A percentile compares a stretch with the other conserved stretches of the same genome.
phyloP scores from a whole-genome alignment of 2,329 filamentous ascomycete species.

The Verticillium nubilum region DNA sequence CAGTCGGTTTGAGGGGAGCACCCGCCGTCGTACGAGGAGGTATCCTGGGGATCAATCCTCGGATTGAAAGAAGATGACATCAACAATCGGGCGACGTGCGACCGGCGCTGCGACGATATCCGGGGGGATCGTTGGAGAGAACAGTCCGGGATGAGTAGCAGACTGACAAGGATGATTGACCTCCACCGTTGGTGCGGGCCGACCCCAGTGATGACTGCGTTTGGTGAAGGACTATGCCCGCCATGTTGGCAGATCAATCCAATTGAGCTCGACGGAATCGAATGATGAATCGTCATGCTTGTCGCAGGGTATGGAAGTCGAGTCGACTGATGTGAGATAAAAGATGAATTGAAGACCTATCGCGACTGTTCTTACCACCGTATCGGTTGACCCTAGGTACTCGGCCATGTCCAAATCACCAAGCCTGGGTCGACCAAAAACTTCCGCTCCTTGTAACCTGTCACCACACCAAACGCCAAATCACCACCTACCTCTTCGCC shows the following conservation, averaged over 20 bases:
- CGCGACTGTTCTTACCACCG: not conserved
- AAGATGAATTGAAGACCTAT: not conserved
- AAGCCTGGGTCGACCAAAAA: not conserved
- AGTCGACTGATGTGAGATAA: not conserved
- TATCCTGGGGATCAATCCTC: not conserved
- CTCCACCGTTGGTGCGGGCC: too few relatives aligned
- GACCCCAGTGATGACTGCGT: too few relatives aligned
- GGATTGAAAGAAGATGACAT: not conserved
- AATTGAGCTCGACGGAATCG: too few relatives aligned
- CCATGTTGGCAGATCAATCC: too few relatives aligned
- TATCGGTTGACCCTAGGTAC: not conserved
- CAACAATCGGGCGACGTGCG: not conserved
- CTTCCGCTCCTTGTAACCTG: not conserved
- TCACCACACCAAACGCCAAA: not conserved
- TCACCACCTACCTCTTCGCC: not conserved
- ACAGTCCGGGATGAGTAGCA: not conserved
- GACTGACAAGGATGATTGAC: too few relatives aligned
- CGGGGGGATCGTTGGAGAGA: not conserved
- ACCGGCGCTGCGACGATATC: not conserved
- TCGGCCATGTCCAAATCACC: not conserved
- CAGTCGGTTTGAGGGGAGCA: not conserved
- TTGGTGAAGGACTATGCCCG: too few relatives aligned
- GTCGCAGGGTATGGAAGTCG: not conserved
- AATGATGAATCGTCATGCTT: not conserved
- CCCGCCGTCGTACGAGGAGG: not conserved